Evolutionary conservation across 768 basidiomycete genomes (phyloP).

Genomic region (Gyrodon lividus): DNA sequence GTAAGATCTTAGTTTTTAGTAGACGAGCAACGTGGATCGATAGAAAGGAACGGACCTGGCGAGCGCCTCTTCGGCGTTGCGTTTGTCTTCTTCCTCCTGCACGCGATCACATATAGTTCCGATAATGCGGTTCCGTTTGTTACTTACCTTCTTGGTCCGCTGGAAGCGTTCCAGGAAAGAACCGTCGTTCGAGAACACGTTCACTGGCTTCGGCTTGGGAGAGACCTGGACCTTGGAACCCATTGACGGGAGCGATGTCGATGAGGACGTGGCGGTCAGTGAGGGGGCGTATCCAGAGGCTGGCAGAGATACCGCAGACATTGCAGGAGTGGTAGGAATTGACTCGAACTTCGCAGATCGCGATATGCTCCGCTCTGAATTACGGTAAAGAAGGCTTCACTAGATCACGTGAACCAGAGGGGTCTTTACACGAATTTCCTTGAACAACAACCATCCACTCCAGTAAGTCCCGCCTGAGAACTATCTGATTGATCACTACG

Average conservation of each 20-base stretch:
- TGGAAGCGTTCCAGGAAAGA: slow-evolving; percentile 67
- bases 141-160: slow-evolving; percentile 51
- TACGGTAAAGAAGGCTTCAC: neutral
- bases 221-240: slow-evolving; percentile 13
- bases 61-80: slow-evolving; percentile 50
- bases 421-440: too few species aligned
- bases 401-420: slow-evolving; percentile 9
- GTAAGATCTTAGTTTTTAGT: neutral
- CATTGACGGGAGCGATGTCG: slow-evolving; percentile 20
- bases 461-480: neutral
- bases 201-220: slow-evolving; percentile 46
- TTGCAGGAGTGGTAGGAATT: slow-evolving; percentile 1
- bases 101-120: neutral
- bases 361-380: neutral
- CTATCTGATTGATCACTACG: neutral
- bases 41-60: slow-evolving; percentile 40
- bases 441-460: neutral
- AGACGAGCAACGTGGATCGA: neutral
- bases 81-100: slow-evolving; percentile 60
- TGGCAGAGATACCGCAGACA: slow-evolving; percentile 12
- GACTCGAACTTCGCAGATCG: neutral
- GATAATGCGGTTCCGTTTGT: neutral
- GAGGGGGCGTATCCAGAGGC: slow-evolving; percentile 15
- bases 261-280: slow-evolving; percentile 15
- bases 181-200: slow-evolving; percentile 69